Conservation (phyloP, 257 asterid genomes). For the Solanum ossicruentum region DNA sequence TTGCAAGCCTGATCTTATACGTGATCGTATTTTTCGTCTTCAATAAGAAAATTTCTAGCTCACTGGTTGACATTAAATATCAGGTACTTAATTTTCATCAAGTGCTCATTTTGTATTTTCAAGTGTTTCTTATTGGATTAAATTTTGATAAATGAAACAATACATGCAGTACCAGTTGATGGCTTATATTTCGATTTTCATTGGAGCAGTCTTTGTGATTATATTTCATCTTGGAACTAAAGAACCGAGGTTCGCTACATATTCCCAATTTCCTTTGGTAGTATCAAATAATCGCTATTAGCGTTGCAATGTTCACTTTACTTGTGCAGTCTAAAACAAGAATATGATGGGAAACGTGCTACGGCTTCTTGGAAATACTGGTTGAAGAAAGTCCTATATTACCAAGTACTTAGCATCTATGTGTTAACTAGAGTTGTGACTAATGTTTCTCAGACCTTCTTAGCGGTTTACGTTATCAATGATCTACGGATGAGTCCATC, state of each 20-base stretch:
- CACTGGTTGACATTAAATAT: constrained; percentile 33
- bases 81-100: constrained; percentile 32
- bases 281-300: background rate
- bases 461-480: constrained; percentile 75
- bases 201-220: constrained; percentile 67
- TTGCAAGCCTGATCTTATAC: constrained; percentile 77
- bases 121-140: background rate
- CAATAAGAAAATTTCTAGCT: constrained; percentile 25
- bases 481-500: constrained; percentile 73
- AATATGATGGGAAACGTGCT: constrained; percentile 30
- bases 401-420: constrained; percentile 84
- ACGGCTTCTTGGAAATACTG: constrained; percentile 67
- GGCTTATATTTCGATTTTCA: constrained; percentile 62
- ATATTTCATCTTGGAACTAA: constrained; percentile 63
- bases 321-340: constrained; percentile 44
- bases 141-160: constrained; percentile 1
- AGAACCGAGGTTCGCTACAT: constrained; percentile 64
- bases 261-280: background rate
- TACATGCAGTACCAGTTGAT: constrained; percentile 76
- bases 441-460: constrained; percentile 87
- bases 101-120: background rate
- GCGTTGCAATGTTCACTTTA: background rate
- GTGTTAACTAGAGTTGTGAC: constrained; percentile 73
- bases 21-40: constrained; percentile 65
- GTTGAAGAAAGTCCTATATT: constrained; percentile 56